Evolutionary conservation across 176 grass and related monocot species (phyloP).

Genomic region (Musa schizocarpa): DNA sequence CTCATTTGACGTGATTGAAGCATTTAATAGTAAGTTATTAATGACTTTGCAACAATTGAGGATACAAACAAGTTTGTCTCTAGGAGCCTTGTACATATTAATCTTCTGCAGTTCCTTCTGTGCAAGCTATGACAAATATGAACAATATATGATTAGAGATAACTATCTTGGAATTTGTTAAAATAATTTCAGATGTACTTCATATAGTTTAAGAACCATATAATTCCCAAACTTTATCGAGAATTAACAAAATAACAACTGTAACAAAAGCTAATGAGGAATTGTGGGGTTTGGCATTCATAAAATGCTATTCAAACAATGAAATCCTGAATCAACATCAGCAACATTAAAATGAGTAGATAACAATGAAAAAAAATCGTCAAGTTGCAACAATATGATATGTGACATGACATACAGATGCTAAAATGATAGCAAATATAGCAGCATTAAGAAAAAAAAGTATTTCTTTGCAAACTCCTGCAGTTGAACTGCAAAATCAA

Average conservation of each 20-base stretch:
- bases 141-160: conserved; percentile 9
- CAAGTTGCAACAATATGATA: neutral
- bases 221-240: neutral
- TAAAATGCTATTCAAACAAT: neutral
- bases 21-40: conserved; percentile 87
- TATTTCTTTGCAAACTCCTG: neutral
- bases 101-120: conserved; percentile 98
- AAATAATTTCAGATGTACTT: neutral
- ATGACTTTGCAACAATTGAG: conserved; percentile 98
- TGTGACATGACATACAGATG: neutral
- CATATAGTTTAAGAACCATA: neutral
- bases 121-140: conserved; percentile 54
- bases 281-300: neutral
- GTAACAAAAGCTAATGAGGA: neutral
- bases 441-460: neutral
- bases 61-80: conserved; percentile 87
- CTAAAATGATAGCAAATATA: neutral
- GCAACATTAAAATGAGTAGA: neutral
- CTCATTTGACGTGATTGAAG: conserved; percentile 57
- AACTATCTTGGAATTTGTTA: neutral
- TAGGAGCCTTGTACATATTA: conserved; percentile 92
- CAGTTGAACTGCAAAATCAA: neutral
- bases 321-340: neutral
- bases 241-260: neutral
- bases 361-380: neutral